Base-by-base conservation (phyloP, 129 eudicot species). In the Deinandra increscens region DNA sequence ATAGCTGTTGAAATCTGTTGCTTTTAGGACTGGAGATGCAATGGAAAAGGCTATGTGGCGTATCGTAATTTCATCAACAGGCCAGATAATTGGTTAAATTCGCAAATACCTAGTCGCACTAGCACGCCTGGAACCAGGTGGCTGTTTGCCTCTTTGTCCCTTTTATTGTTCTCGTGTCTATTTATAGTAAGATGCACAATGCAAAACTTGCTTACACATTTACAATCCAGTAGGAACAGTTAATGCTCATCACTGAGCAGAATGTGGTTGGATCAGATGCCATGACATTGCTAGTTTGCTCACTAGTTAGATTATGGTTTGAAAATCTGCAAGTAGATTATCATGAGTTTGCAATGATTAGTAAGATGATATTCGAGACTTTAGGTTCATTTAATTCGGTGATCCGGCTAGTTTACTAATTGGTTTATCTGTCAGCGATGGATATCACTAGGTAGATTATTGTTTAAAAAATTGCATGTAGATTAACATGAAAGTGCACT, bases 121-220 rank as follows among this genome's bases (percentile, higher is more conserved):
- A 85, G 96, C 82, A 89, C 99, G 61, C 99, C 99, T 8, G 96
- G 89, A 56, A 77, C 85, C 66, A 89, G 97, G 97, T 92, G 51
- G 73, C 74, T 69, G 56, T 26, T 67, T 41, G 60, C 46, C 51
- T 9, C 75, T 48, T 65, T 37, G 49, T 9, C 6, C 4, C 36
- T 19, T 29, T 39, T 2, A 14, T 51, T 46, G 60, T 15, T 48
- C 6, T 37, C 26, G 46, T 68, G 29, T 39, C 9, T 22, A 63
- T 33, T 50, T 14, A 78, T 43, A 42, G 13, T 6, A 19, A 12
- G 9, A 60, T 34, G 56, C 43, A 75, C 26, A 2, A 34, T 33
- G 63, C 39, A 26, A 44, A 49, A 26, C 4, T 74, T 17, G 22
- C 4, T 44, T 12, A 26, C 1, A 26, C 31, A 26, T 1, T 26